A percentile compares a stretch with the other conserved stretches of the same genome.
These are phyloP conservation scores for Gossypium longicalyx DNA, from an alignment of 345 rosid species.

Conservation along the genomic window DNA sequence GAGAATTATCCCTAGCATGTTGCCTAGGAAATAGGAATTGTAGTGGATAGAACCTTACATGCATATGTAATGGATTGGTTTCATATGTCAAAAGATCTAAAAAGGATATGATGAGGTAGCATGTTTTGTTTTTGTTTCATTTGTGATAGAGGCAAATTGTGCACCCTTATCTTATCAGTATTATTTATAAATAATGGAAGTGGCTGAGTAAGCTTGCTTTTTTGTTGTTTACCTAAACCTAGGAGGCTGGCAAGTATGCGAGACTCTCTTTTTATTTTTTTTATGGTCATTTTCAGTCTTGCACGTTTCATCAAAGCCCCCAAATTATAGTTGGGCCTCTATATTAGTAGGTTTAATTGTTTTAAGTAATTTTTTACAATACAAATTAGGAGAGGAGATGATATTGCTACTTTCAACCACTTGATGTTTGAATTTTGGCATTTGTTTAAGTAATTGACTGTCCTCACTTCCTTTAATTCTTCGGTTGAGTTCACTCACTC, in stretches of 20 bases:
- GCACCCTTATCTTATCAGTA: neutral
- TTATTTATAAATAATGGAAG: neutral
- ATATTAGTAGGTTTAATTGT: neutral
- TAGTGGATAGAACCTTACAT: neutral
- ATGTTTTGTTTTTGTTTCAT: neutral
- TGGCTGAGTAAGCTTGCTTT: neutral
- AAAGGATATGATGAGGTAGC: neutral
- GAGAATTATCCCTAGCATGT: neutral
- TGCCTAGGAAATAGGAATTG: neutral
- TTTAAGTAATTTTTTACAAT: too few species aligned
- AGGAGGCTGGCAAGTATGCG: neutral
- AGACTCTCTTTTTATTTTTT: neutral
- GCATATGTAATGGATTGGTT: neutral
- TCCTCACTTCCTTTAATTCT: neutral
- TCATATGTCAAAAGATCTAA: neutral
- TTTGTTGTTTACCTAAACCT: neutral
- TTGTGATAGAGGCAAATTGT: neutral
- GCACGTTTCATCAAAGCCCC: too few species aligned
- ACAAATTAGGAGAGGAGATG: too few species aligned
- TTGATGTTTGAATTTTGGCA: too few species aligned
- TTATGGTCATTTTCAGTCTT: neutral
- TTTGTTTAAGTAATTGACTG: neutral
- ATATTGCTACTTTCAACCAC: too few species aligned
- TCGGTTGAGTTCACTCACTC: neutral
- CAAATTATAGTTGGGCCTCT: neutral